phyloP scores from a whole-genome alignment of 106 monocot genomes.

The Amphibolis antarctica region DNA sequence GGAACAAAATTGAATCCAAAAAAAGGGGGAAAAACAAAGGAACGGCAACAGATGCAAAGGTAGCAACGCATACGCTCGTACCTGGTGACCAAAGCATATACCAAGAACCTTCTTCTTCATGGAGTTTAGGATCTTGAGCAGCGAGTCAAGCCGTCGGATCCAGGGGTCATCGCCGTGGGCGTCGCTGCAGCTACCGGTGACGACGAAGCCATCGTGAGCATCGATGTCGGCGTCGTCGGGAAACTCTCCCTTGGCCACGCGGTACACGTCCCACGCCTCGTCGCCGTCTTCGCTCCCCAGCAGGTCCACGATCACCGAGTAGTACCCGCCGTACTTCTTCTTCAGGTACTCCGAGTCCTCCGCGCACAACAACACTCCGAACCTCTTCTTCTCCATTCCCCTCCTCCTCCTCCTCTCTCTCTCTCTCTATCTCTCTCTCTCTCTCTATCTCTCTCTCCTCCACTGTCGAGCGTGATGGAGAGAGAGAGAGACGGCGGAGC shows the following conservation, averaged over 20 bases:
- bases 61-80: conserved; percentile 4
- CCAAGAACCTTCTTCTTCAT: conserved; percentile 61
- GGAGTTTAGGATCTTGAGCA: conserved; percentile 27
- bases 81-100: conserved; percentile 96
- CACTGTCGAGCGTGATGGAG: too few relatives aligned
- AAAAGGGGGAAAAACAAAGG: too few relatives aligned
- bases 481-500: too few relatives aligned
- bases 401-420: not conserved
- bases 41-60: not conserved
- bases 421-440: not conserved
- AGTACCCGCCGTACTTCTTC: conserved; percentile 71
- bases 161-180: conserved; percentile 70
- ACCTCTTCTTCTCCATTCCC: conserved; percentile 30
- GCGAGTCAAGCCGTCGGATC: conserved; percentile 41
- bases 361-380: conserved; percentile 59
- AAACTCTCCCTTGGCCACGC: conserved; percentile 46
- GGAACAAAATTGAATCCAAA: too few relatives aligned
- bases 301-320: conserved; percentile 44
- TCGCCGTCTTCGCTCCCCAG: conserved; percentile 42
- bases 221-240: conserved; percentile 29
- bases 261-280: conserved; percentile 52
- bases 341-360: conserved; percentile 84
- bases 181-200: conserved; percentile 80
- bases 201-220: conserved; percentile 57
- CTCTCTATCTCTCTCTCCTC: too few relatives aligned